Base-by-base conservation (phyloP, 176 grass and related monocot genomes). In the Zizania latifolia region DNA sequence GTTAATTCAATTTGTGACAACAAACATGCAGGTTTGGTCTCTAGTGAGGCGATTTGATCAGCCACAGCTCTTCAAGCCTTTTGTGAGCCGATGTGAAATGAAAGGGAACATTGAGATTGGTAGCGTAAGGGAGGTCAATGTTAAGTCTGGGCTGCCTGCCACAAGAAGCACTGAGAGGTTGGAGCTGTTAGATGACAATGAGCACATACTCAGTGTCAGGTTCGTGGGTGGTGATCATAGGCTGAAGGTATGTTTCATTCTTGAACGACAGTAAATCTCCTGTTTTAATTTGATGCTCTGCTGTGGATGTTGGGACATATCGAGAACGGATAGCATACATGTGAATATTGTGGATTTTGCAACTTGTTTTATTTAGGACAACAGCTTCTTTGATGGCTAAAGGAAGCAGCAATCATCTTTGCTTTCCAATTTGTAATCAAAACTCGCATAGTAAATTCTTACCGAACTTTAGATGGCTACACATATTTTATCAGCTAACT, bases 21-120 rank as follows among this genome's bases (percentile, higher is more conserved):
- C 48, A 45, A 39, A 58, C 57, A 53, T 66, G 7, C 69, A 97
- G 93, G 93, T 97, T 65, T 97, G 93, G 93, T 97, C 93, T 81
- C 80, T 97, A 65, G 93, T 93, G 80, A 93, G 93, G 88, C 84
- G 93, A 56, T 97, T 97, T 77, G 93, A 97, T 92, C 90, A 97
- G 71, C 93, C 93, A 6, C 85, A 97, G 31, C 89, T 90, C 67
- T 97, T 93, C 88, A 97, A 97, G 85, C 93, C 93, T 34, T 97
- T 97, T 59, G 78, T 97, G 31, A 97, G 93, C 82, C 85, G 90
- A 71, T 97, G 93, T 71, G 88, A 93, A 78, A 82, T 97, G 85
- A 86, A 87, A 6, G 88, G 85, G 13, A 89, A 91, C 84, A 62
- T 93, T 23, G 90, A 90, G 78, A 90, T 97, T 40, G 93, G 93